Evolutionary conservation across 768 basidiomycete species (phyloP), one percentile per base, ranked within the genome.

Genomic region (Agaricus subrufescens): DNA sequence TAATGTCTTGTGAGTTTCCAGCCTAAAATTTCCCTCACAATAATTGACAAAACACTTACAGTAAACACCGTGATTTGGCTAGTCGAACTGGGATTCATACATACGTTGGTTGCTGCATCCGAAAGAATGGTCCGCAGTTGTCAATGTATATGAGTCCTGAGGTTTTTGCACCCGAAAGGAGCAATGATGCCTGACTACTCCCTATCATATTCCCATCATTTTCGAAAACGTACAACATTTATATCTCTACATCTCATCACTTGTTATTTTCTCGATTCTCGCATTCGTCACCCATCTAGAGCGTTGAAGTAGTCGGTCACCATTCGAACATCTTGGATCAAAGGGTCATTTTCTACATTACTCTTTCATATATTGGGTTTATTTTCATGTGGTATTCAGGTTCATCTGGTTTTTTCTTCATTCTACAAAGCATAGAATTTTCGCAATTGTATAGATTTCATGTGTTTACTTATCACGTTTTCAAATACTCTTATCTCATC

Each of bases 81-180:
- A 55, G 52, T 19, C 56, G 61, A 23, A 60, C 61, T n/a, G 61
- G 61, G 12, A 58, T 62, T n/a, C 61, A 62, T n/a, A 62, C 61
- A 12, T 62, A 62, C 11, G 57, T 62, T 29, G 61, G 58, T 11
- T 62, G 61, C 46, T 62, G 61, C 34, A 54, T 51, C 9, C 57
- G 59, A 14, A 53, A 50, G 30, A 46, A 49, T 8, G 61, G 61
- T 4, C 61, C 61, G n/a, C 61, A 62, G 50, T 46, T 62, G 8
- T 62, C 59, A 19, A 53, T 62, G 39, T 62, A 62, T 26, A 52
- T 62, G 47, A 62, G 61, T 40, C 61, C 61, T 4, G 61, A 62
- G 43, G 53, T 56, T 8, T 62, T 62, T 49, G 56, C 61, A 9
- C 26, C 56, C 6, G 59, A 62, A 23, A 26, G 58, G 23, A 29